Evolutionary conservation across 1,139 yeast species (phyloP), one percentile per base, ranked within the genome.

Genomic region (Saccharomyces hybrid): DNA sequence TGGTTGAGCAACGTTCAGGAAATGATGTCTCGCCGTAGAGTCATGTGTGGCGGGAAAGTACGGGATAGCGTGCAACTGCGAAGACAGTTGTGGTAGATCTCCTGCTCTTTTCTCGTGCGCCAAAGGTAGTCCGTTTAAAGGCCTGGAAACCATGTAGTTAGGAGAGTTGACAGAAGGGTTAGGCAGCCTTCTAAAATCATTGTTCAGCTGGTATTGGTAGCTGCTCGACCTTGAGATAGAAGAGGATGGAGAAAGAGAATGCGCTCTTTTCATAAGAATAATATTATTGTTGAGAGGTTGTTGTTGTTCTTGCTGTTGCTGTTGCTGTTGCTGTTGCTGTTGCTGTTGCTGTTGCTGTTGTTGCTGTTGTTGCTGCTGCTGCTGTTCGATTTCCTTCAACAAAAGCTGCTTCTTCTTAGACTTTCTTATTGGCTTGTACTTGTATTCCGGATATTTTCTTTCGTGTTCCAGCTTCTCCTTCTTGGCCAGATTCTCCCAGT

Each of bases 381-480:
- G 44, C 9, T 50, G 34, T 9, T 25, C 48, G 4, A 46, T 49
- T 6, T 42, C 55, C 5, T 51, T 11, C 54, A 60, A 48, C 26
- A 60, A 38, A 49, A 57, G 14, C 50, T 52, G 54, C 38, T 53
- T 58, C 54, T 53, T 64, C 54, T 55, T 60, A 11, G 58, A 60
- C 51, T 60, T 65, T 63, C 87, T 69, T 56, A 85, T 70, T 1
- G 88, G 88, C 57, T 83, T 81, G 65, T 82, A 82, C 58, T 87
- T 75, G 69, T 86, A 86, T 55, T 87, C 88, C 4, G 95, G 95
- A 66, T 86, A 86, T 64, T 85, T 81, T 62, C 81, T 83, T 48
- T 87, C 84, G 66, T 86, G 95, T 57, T 83, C 79, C 55, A 79
- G 76, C 72, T 86, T 86, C 64, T 86, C 95, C 64, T 85, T 88